Evolutionary conservation across 108 stramenopile genomes (phyloP).

Genomic region (Skeletonema tropicum): DNA sequence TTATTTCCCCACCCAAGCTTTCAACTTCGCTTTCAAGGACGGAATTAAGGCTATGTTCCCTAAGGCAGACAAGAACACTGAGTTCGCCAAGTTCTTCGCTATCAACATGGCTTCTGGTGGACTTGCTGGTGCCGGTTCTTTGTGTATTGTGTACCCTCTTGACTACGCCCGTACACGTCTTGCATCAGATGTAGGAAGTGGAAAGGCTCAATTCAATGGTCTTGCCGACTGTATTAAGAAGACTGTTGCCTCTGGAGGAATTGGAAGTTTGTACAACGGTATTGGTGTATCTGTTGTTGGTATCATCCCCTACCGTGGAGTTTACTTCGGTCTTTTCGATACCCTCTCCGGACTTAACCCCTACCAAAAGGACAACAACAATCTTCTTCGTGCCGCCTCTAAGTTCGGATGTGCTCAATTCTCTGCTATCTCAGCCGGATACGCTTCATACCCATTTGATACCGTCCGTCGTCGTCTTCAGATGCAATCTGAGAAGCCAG

Average conservation of each 20-base stretch:
- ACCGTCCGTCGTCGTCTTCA: conserved; percentile 99
- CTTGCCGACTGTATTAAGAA: conserved; percentile 95
- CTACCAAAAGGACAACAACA: conserved; percentile 92
- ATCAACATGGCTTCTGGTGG: conserved; percentile 99
- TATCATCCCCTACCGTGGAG: conserved; percentile 99
- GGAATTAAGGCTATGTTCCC: conserved; percentile 97
- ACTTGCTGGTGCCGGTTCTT: conserved; percentile 95
- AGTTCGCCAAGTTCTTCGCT: conserved; percentile 94
- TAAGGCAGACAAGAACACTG: conserved; percentile 94
- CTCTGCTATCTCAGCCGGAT: conserved; percentile 93
- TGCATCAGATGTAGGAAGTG: conserved; percentile 95
- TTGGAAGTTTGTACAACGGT: conserved; percentile 96
- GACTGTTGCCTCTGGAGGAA: conserved; percentile 86
- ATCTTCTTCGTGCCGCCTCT: conserved; percentile 87
- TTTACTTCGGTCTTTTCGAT: conserved; percentile 98
- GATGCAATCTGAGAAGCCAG: conserved; percentile 98
- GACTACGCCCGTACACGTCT: conserved; percentile 99
- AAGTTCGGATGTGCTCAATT: conserved; percentile 96
- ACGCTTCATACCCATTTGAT: conserved; percentile 99
- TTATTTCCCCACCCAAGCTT: conserved; percentile 99
- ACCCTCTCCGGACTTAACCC: conserved; percentile 97
- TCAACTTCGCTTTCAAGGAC: conserved; percentile 99
- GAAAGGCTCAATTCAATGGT: conserved; percentile 96
- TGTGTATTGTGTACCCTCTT: conserved; percentile 97
- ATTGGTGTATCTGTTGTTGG: conserved; percentile 96